Evolutionary conservation across 305 asterid genomes (phyloP), one percentile per base, ranked within the genome.

Genomic region (Solanum hybrid): DNA sequence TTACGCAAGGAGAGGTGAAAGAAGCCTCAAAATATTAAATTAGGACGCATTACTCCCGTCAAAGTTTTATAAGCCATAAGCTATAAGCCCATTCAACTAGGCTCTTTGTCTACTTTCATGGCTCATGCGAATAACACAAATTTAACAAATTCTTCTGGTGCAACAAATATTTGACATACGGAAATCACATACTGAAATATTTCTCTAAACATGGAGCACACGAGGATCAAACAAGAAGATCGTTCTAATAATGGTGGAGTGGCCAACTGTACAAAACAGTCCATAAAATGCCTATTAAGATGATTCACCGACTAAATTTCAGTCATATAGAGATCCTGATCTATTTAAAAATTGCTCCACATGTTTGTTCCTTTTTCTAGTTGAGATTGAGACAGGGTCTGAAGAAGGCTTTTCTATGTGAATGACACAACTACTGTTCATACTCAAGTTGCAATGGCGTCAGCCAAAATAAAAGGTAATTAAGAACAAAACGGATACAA

Each of bases 401-500:
- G 22, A 78, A 78, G 19, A 78, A 26, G 86, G 24, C 2, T 40
- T n/a, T 40, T 40, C 71, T 40, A 81, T 27, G 26, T 26, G 86
- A 40, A 40, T 81, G 69, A 42, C 86, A 26, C 36, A 81, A 81
- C 86, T 8, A 40, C 24, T 80, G 86, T 82, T 82, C 86, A 80
- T 80, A 80, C 86, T 24, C 15, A 26, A 80, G 86, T 27, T 80
- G 86, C 24, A 80, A 26, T 5, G 9, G 14, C 8, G 5, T 80
- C 12, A 15, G 87, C 27, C 72, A 42, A 82, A 35, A 81, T 3
- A 40, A 14, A 17, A 82, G 72, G 40, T 31, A 8, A 42, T 82
- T 19, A 51, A 45, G 37, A 42, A 81, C 24, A 82, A 82, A 82
- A 82, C 1, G 29, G 73, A 38, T 45, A 93, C 97, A 27, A 86